Evolutionary conservation across 192 early-diverging fungal genomes (phyloP), one percentile per base, ranked within the genome.

Genomic region (Dispira simplex): DNA sequence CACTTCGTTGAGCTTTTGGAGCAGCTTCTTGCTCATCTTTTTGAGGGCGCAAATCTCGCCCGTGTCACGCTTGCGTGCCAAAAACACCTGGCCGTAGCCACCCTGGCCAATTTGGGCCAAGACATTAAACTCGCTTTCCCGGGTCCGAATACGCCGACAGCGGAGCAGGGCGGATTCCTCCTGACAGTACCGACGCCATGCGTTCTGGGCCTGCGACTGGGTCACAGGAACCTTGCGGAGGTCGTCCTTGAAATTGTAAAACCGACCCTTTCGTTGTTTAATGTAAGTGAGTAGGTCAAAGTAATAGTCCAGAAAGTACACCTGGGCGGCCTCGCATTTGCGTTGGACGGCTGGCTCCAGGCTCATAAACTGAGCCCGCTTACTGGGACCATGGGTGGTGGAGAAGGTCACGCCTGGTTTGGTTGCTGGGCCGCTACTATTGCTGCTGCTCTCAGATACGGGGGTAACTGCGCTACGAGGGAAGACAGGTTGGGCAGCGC

Each of bases 301-400:
- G 68, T 93, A 93, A 71, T 90, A 82, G 67, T 91, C 90, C 21
- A 89, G 71, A 67, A 93, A 90, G 64, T 85, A 80, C 64, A 77
- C 71, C 54, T 73, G 69, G 1, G 77, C 71, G 3, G 73, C 75
- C 49, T 79, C 75, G 13, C 74, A 67, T 26, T 68, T 68, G 46
- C 77, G 75, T 39, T 72, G 74, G 14, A 67, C 58, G 9, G 72
- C 65, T 8, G 72, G 75, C 68, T 79, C 73, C 11, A 54, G 52
- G 52, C 20, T 25, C 52, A 54, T 54, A 18, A 54, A 23, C 26
- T 54, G 52, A 25, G 52, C 52, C 8, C 52, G 52, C 20, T 54
- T 54, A n/a, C n/a, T n/a, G n/a, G n/a, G n/a, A n/a, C n/a, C n/a
- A n/a, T n/a, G n/a, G n/a, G n/a, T n/a, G n/a, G n/a, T n/a, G n/a